Evolutionary conservation across 2,329 filamentous ascomycete species (phyloP).

Genomic region (Chrysoporthe cubensis): DNA sequence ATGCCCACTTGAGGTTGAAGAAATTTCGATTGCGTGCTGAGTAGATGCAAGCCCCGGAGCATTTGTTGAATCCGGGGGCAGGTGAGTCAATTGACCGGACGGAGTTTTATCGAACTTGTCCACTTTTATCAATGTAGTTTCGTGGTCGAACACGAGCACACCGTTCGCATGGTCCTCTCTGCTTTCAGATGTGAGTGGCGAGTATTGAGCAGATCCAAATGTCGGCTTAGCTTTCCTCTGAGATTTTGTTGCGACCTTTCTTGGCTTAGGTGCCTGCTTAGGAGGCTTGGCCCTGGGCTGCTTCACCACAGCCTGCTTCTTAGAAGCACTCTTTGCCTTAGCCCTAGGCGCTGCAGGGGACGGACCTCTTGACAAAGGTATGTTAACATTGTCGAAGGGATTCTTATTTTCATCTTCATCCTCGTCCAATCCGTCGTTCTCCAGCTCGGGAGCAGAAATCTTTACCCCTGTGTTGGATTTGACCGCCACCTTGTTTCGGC

Average conservation of each 20-base stretch:
- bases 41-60: background rate
- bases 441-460: conserved; percentile 8
- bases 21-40: background rate
- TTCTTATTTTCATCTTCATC: background rate
- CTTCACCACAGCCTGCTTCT: background rate
- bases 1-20: background rate
- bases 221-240: background rate
- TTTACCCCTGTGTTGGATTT: conserved; percentile 13
- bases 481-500: background rate
- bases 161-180: background rate
- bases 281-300: background rate
- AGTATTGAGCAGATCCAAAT: background rate
- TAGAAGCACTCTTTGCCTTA: background rate
- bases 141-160: background rate
- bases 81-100: background rate
- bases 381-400: background rate
- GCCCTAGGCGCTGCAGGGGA: background rate
- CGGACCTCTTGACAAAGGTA: background rate
- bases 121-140: background rate
- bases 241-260: background rate
- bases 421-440: background rate
- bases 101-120: background rate
- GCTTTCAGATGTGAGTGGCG: background rate
- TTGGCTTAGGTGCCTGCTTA: background rate
- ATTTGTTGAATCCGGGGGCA: background rate